Evolutionary conservation across 352 stramenopile species (phyloP).

Genomic region (Phytophthora nicotianae): DNA sequence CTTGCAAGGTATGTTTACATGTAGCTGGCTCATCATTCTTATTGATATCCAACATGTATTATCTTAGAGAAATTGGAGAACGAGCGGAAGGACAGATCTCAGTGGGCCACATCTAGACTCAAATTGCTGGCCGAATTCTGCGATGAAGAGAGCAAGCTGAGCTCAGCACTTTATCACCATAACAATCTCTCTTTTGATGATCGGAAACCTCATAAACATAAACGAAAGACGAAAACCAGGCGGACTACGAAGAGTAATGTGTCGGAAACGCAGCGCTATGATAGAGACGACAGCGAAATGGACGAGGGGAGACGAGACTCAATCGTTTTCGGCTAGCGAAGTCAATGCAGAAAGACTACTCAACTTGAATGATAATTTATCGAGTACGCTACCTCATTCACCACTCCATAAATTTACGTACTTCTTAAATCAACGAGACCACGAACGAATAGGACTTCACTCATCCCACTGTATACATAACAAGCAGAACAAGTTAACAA

Average conservation of each 20-base stretch:
- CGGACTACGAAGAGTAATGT: not conserved
- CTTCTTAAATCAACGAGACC: constrained; percentile 3
- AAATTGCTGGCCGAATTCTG: constrained; percentile 83
- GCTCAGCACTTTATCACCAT: constrained; percentile 31
- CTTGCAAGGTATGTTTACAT: constrained; percentile 47
- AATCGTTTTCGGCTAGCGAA: constrained; percentile 49
- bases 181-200: constrained; percentile 8
- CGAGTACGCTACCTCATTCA: constrained; percentile 14
- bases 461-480: constrained; percentile 37
- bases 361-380: constrained; percentile 20
- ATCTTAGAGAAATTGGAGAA: constrained; percentile 64
- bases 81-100: constrained; percentile 65
- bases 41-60: not conserved
- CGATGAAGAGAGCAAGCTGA: constrained; percentile 81
- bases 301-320: constrained; percentile 27
- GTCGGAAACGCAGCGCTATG: constrained; percentile 9
- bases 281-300: constrained; percentile 17
- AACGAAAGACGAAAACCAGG: constrained; percentile 9
- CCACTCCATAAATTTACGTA: constrained; percentile 16
- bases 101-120: constrained; percentile 68
- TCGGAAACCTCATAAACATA: constrained; percentile 8
- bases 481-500: constrained; percentile 10
- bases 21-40: not conserved
- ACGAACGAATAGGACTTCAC: constrained; percentile 2
- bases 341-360: constrained; percentile 10